Conservation (phyloP, 352 stramenopile genomes). For the Globisporangium megalacanthum region DNA sequence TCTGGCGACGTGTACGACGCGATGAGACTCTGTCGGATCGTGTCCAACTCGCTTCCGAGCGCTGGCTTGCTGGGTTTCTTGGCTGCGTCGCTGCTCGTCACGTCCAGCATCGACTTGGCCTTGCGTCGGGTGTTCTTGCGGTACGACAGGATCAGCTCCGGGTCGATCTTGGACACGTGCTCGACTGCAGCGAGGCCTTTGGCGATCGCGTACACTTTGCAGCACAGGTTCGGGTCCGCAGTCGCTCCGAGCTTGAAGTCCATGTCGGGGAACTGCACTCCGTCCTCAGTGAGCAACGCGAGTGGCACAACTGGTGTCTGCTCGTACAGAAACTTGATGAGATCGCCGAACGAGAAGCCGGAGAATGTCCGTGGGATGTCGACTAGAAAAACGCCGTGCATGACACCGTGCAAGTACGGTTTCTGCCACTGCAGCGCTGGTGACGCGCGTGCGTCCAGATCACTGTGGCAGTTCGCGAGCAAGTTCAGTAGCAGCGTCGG, state of each 20-base stretch:
- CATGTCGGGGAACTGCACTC: slow-evolving; percentile 65
- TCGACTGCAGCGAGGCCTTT: slow-evolving; percentile 52
- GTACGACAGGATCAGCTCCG: slow-evolving; percentile 70
- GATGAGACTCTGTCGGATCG: slow-evolving; percentile 54
- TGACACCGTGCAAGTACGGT: slow-evolving; percentile 60
- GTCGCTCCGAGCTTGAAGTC: slow-evolving; percentile 75
- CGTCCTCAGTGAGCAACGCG: slow-evolving; percentile 58
- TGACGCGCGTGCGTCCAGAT: slow-evolving; percentile 39
- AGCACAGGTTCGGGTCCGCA: slow-evolving; percentile 70
- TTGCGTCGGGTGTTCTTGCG: slow-evolving; percentile 66
- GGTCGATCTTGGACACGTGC: slow-evolving; percentile 50
- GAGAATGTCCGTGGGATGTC: slow-evolving; percentile 79
- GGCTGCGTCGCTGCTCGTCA: slow-evolving; percentile 18
- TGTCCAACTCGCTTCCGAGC: slow-evolving; percentile 49
- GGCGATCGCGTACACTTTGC: slow-evolving; percentile 73
- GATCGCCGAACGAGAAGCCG: slow-evolving; percentile 68
- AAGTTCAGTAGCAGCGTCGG: slow-evolving; percentile 67
- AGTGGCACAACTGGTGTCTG: slow-evolving; percentile 60
- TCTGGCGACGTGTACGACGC: slow-evolving; percentile 41
- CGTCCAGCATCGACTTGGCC: slow-evolving; percentile 31
- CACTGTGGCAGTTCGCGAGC: slow-evolving; percentile 44
- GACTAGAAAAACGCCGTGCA: slow-evolving; percentile 69
- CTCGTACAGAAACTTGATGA: slow-evolving; percentile 77
- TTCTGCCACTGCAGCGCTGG: slow-evolving; percentile 60
- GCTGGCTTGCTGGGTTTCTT: slow-evolving; percentile 58